Evolutionary conservation across 371 early-diverging fungal species (phyloP).

Genomic region (Mortierella sp.): DNA sequence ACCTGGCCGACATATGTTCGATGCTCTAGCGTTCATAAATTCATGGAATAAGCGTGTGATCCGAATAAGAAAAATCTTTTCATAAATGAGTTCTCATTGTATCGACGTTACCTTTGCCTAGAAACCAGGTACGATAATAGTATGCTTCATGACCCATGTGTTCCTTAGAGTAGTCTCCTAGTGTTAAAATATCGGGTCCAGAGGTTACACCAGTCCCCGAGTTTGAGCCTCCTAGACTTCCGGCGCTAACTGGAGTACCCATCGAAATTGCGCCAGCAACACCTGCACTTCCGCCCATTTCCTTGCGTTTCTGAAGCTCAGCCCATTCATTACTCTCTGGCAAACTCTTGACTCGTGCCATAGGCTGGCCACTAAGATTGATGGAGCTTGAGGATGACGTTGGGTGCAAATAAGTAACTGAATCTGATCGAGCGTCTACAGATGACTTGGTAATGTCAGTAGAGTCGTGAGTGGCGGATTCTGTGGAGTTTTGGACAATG

Average conservation of each 20-base stretch:
- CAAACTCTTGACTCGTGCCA: slow-evolving; percentile 28
- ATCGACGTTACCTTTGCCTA: slow-evolving; percentile 45
- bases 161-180: slow-evolving; percentile 44
- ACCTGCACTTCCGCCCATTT: slow-evolving; percentile 17
- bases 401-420: neutral
- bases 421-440: neutral
- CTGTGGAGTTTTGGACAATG: neutral
- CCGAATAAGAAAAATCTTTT: neutral
- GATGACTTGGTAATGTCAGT: neutral
- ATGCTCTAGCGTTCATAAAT: slow-evolving; percentile 25
- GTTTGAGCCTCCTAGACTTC: slow-evolving; percentile 9
- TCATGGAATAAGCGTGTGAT: neutral
- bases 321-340: slow-evolving; percentile 40
- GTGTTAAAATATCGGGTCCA: slow-evolving; percentile 17
- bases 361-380: slow-evolving; percentile 10
- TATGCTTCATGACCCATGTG: slow-evolving; percentile 57
- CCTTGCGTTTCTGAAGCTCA: slow-evolving; percentile 35
- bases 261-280: slow-evolving; percentile 17
- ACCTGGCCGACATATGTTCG: slow-evolving; percentile 53
- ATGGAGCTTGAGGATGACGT: neutral
- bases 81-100: too few relatives aligned
- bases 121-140: slow-evolving; percentile 55
- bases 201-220: neutral
- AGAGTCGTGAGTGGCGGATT: neutral
- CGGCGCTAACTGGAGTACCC: neutral